Percentiles rank a stretch among this genome's conserved stretches.
phyloP scores from a whole-genome alignment of 75 land plant genomes.

The Pinus tabuliformis region DNA sequence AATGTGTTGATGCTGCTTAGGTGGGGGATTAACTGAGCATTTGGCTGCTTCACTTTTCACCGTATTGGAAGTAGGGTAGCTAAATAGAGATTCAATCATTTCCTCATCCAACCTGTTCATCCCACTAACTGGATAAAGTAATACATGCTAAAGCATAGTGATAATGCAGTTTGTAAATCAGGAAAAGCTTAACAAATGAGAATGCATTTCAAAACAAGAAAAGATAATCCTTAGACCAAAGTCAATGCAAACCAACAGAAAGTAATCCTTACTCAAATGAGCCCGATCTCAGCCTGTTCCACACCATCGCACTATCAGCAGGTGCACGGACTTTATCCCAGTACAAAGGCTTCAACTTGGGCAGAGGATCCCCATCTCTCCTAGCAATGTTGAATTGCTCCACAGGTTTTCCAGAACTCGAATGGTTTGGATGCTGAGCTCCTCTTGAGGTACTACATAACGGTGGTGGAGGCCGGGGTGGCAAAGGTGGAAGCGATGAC shows the following conservation, averaged over 20 bases:
- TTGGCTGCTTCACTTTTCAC: constrained; percentile 38
- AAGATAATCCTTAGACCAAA: neutral
- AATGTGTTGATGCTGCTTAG: constrained; percentile 39
- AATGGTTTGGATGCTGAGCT: neutral
- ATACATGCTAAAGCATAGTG: neutral
- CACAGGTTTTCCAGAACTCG: neutral
- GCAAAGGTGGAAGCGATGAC: constrained; percentile 6
- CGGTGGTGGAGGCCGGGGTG: constrained; percentile 6
- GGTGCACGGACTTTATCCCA: constrained; percentile 93
- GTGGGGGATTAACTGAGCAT: constrained; percentile 44
- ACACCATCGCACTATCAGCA: constrained; percentile 78
- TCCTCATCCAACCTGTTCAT: constrained; percentile 74
- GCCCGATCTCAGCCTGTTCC: constrained; percentile 80
- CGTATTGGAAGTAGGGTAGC: constrained; percentile 36
- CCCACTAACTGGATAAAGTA: neutral
- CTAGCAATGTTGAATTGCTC: constrained; percentile 7
- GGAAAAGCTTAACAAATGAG: neutral
- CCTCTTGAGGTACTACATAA: neutral
- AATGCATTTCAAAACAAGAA: neutral
- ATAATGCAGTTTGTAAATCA: neutral
- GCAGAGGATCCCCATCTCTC: constrained; percentile 34
- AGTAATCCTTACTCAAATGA: constrained; percentile 82
- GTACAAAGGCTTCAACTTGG: constrained; percentile 83
- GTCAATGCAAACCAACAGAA: neutral
- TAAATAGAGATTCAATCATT: constrained; percentile 78